A percentile compares a stretch with the other conserved stretches of the same genome.
phyloP scores from a whole-genome alignment of 441 rosid genomes.

The Geranium incanum region DNA sequence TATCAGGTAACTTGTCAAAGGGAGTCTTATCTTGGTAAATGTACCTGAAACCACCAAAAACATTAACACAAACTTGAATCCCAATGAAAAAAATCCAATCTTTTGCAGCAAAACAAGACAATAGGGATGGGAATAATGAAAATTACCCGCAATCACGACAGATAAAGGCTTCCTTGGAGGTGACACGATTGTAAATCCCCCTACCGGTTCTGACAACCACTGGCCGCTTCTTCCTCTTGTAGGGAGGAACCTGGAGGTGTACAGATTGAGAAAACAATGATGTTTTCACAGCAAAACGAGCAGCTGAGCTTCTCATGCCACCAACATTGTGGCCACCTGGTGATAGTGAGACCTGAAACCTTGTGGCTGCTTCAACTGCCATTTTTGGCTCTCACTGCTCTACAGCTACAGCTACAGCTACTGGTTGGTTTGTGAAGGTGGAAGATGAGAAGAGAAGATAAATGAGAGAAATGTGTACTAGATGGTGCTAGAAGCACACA shows the following conservation, averaged over 20 bases:
- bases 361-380: conserved; percentile 29
- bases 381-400: conserved; percentile 9
- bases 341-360: conserved; percentile 25
- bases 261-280: conserved; percentile 42
- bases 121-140: neutral
- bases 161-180: conserved; percentile 78
- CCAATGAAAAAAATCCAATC: neutral
- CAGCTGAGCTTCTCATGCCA: conserved; percentile 30
- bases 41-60: conserved; percentile 41
- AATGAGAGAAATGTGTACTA: neutral
- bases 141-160: conserved; percentile 90
- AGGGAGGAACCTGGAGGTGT: conserved; percentile 31
- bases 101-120: neutral
- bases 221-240: conserved; percentile 9
- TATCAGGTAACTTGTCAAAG: conserved; percentile 68
- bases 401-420: too few relatives aligned
- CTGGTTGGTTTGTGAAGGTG: neutral
- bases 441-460: conserved; percentile 25
- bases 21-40: conserved; percentile 87
- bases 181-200: conserved; percentile 61
- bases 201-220: conserved; percentile 26
- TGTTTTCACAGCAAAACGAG: conserved; percentile 45
- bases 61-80: neutral
- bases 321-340: conserved; percentile 27
- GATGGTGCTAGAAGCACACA: conserved; percentile 3